A percentile compares a stretch with the other conserved stretches of the same genome.
Conservation (phyloP, 1,139 yeast species). For the Saccharomyces hybrid region DNA sequence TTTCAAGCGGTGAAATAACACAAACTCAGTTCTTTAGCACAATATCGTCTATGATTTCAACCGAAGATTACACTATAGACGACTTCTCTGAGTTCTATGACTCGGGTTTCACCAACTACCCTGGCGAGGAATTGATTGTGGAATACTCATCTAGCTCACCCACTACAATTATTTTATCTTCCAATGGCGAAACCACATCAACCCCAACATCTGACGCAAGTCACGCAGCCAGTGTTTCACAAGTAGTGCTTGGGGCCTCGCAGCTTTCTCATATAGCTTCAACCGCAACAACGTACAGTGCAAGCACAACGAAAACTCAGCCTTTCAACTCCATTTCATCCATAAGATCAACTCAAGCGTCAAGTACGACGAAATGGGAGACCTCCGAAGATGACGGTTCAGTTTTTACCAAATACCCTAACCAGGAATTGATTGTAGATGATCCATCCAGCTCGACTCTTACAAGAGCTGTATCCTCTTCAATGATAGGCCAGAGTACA, state of each 20-base stretch:
- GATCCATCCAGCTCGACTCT: too few species aligned
- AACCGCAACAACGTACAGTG: too few species aligned
- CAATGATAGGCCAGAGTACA: not conserved
- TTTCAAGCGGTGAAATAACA: not conserved
- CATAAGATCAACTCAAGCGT: too few species aligned
- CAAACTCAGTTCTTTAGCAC: not conserved
- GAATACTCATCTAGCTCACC: not conserved
- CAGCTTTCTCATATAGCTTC: not conserved
- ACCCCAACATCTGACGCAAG: not conserved
- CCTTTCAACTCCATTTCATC: too few species aligned
- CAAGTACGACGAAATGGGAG: too few species aligned
- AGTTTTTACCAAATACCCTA: not conserved
- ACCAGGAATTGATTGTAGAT: not conserved
- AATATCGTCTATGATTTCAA: not conserved
- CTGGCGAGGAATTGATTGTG: not conserved
- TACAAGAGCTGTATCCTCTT: not conserved
- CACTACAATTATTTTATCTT: not conserved
- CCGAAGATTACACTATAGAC: not conserved
- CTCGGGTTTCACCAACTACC: not conserved
- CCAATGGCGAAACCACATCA: not conserved
- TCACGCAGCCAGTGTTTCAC: not conserved
- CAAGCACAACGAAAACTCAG: not conserved
- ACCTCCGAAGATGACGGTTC: too few species aligned
- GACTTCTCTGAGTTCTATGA: not conserved
- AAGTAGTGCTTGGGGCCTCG: not conserved